phyloP scores from a whole-genome alignment of 176 grass and related monocot species.

The Hordeum marinum region DNA sequence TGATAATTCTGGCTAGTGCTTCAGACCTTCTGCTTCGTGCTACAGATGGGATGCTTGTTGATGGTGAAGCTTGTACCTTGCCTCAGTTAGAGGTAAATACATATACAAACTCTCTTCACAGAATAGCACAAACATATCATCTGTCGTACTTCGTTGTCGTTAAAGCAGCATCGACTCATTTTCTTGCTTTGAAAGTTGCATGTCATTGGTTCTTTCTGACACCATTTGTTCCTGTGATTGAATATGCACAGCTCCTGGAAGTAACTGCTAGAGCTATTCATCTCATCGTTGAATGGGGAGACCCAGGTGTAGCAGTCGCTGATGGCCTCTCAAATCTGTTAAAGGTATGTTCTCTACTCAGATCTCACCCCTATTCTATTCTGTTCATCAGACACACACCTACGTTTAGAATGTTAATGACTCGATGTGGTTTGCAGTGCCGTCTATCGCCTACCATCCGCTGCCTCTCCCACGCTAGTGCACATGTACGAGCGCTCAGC shows the following conservation, averaged over 20 bases:
- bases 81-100: slow-evolving; percentile 88
- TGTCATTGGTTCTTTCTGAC: neutral
- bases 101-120: neutral
- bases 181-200: neutral
- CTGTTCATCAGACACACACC: neutral
- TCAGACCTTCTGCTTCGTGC: slow-evolving; percentile 92
- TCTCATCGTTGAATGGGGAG: slow-evolving; percentile 89
- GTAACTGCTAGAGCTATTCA: slow-evolving; percentile 89
- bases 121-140: neutral
- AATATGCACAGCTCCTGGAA: slow-evolving; percentile 69
- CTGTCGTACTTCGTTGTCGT: neutral
- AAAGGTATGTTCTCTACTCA: slow-evolving; percentile 45
- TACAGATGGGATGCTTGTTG: slow-evolving; percentile 96
- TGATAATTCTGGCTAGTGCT: slow-evolving; percentile 86
- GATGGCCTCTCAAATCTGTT: slow-evolving; percentile 96
- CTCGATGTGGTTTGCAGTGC: slow-evolving; percentile 60
- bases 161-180: neutral
- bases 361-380: neutral
- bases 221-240: neutral
- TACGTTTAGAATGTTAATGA: slow-evolving; percentile 19
- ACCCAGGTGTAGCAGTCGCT: slow-evolving; percentile 71
- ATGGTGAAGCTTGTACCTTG: slow-evolving; percentile 97
- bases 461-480: slow-evolving; percentile 92
- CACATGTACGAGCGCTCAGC: slow-evolving; percentile 90
- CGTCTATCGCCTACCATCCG: slow-evolving; percentile 88